Evolutionary conservation across 352 stramenopile genomes (phyloP), one percentile per base, ranked within the genome.

Genomic region (Phytophthora pisi): DNA sequence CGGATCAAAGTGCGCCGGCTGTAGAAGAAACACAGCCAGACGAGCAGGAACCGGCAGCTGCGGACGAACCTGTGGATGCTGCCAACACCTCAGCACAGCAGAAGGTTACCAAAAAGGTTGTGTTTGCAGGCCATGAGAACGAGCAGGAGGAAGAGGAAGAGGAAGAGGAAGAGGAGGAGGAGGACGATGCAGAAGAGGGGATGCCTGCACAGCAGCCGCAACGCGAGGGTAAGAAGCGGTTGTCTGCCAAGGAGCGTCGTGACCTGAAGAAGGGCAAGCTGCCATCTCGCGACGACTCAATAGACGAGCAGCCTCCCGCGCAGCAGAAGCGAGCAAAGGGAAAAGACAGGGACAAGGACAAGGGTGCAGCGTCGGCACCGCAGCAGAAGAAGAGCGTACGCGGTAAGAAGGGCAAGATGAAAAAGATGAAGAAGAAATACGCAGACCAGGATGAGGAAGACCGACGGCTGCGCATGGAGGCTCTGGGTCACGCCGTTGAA

Each of bases 371-470:
- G 4, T 46, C 50, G 8, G 45, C 26, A 10, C 23, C 51, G 2
- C 58, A 57, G 11, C 64, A 70, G 49, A 75, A 67, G 28, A 84
- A 83, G 49, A 87, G 74, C 24, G 84, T 90, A 9, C 89, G 96
- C 34, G 94, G 96, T n/a, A 98, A 98, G 66, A 95, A 96, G 71
- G 78, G 90, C 5, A 99, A 99, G 71, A 72, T 98, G 63, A 98
- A 98, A 75, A 96, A 96, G 57, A 89, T 96, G 65, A 97, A 97
- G 69, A 98, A 98, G 68, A 99, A 98, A 70, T 99, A 99, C 68
- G 87, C 78, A 0, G 96, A 99, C 49, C 97, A 99, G 78, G 96
- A 99, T 67, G 96, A 99, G 0, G 96, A 98, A 49, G 96, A 99
- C 72, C 82, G 92, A 16, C 84, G 89, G 10, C 60, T 99, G 36